Base-by-base conservation (phyloP, 208 protist species). In the Crithidia brevicula region DNA sequence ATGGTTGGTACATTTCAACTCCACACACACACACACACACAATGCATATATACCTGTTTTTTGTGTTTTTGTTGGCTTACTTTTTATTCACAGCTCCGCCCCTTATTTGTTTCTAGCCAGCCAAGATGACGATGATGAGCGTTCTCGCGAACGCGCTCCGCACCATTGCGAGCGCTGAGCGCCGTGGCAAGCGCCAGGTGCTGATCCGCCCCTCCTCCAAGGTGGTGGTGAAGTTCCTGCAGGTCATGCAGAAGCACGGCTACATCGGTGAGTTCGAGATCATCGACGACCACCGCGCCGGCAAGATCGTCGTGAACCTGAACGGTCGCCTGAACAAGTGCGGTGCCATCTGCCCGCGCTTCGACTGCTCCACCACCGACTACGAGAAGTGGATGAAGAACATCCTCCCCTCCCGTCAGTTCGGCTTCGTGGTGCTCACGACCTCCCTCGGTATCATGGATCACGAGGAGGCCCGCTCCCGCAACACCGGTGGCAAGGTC, bases 221-320 rank as follows among this genome's bases (percentile, higher is more conserved):
- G 92, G 99, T 99, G 64, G 94, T 99, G 70, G 88, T 99, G 75
- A 99, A 99, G 85, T 99, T 99, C 92, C 92, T 99, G 60, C 87
- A 96, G 70, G 98, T 99, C 66, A 99, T 99, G 99, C 98, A 99
- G 97, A 99, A 99, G 90, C 99, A 99, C 90, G 98, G 98, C 87
- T 99, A 99, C 97, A 99, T 99, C 91, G 98, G 98, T 67, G 99
- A 99, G 83, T 99, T 99, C 83, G 99, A 99, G 90, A 91, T 99
- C 85, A 94, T 99, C 79, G 99, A 99, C 88, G 98, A 99, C 91
- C 99, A 99, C 90, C 94, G 99, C 74, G 83, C 93, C 18, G 98
- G 99, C 72, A 99, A 99, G 91, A 99, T 99, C 72, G 99, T 99
- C 64, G 93, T 99, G 62, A 98, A 99, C 75, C 97, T 99, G 30